Conservation (phyloP, 306 rosid genomes). For the Citrullus colocynthis region DNA sequence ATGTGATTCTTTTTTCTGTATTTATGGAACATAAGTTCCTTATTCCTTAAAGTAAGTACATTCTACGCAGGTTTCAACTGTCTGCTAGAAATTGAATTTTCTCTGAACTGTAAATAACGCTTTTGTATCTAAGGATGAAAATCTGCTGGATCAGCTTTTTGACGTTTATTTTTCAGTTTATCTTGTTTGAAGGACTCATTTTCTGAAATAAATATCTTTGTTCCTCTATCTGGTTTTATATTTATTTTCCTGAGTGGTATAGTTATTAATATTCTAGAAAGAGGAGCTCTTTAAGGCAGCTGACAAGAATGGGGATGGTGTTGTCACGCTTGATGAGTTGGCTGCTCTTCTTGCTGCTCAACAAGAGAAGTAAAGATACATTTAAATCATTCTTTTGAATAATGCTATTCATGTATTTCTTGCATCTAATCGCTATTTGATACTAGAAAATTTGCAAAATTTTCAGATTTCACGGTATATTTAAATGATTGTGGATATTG, state of each 20-base stretch:
- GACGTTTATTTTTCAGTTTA: neutral
- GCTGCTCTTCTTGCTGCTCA: conserved; percentile 76
- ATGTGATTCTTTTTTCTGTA: neutral
- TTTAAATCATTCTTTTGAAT: conserved; percentile 9
- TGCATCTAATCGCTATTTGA: neutral
- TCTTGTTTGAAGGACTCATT: neutral
- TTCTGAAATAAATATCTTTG: neutral
- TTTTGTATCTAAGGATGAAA: neutral
- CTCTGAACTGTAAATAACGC: neutral
- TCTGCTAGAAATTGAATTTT: neutral
- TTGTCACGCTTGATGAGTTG: conserved; percentile 84
- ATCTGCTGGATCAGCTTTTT: neutral
- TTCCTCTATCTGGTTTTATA: neutral
- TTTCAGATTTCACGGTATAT: neutral
- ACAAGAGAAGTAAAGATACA: conserved; percentile 66
- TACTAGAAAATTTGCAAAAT: neutral
- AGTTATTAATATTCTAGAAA: conserved; percentile 48
- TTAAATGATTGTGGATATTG: neutral
- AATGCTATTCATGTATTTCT: neutral
- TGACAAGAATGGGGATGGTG: conserved; percentile 79
- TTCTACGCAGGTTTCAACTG: neutral
- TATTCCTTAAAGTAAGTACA: neutral
- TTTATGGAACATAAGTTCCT: neutral
- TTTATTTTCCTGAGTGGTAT: conserved; percentile 12
- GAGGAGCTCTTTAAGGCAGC: conserved; percentile 88